Base-by-base conservation (phyloP, 768 basidiomycete species). In the Naganishia vishniacii region DNA sequence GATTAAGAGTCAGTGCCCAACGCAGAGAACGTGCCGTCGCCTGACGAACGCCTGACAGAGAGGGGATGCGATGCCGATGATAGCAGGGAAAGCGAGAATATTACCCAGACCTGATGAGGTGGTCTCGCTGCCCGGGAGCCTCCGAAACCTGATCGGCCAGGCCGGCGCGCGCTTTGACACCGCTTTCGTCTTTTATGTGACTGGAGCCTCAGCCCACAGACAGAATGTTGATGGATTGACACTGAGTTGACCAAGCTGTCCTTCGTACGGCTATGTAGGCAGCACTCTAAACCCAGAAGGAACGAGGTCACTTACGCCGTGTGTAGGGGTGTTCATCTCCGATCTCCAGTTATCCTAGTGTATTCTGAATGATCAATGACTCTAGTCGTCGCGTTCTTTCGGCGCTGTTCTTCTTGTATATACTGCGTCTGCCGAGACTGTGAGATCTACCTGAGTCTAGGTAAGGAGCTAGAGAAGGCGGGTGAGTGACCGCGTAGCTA, bases 281-380 rank as follows among this genome's bases (percentile, higher is more conserved):
- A 31, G 3, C 5, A 18, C 31, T 31, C 16, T 34, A n/a, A 9
- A 2, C 1, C 31, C n/a, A 26, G 15, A 25, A 12, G 37, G n/a
- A 56, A 41, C 1, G 1, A 12, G 6, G 23, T 23, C 23, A 56
- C 53, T 56, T 40, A 56, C 53, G 26, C 53, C 53, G 34, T 56
- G 53, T 41, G 53, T 56, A 12, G 53, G 53, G 26, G 53, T 56
- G 25, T 56, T 16, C 53, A 56, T 56, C 23, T 31, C 49, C n/a
- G n/a, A 51, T 8, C 37, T 40, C 37, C 37, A 40, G 9, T 40
- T 16, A 40, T 8, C 37, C n/a, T n/a, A n/a, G n/a, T n/a, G n/a
- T n/a, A n/a, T n/a, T n/a, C 37, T 16, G 37, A 8, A 16, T 16
- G 37, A 8, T 8, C 37, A 16, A 40, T 16, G 37, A 40, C 37